Evolutionary conservation across 164 flowering plant species (phyloP).

Genomic region (Buxus sempervirens): DNA sequence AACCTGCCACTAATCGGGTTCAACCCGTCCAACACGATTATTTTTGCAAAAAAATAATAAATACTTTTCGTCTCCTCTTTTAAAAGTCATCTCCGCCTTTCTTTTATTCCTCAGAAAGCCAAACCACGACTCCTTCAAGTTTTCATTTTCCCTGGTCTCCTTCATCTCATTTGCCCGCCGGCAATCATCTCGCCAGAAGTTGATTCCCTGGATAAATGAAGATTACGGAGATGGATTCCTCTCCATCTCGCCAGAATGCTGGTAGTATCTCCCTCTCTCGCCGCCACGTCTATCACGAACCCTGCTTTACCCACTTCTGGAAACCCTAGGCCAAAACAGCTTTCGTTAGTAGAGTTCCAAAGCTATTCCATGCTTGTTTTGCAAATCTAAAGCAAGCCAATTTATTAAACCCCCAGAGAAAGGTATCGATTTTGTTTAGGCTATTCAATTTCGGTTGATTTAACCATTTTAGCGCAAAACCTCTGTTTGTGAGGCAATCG

Average conservation of each 20-base stretch:
- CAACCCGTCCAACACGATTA: too few relatives aligned
- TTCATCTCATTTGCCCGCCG: background rate
- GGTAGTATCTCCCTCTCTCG: slow-evolving; percentile 41
- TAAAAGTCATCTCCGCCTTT: slow-evolving; percentile 7
- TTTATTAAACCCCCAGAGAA: slow-evolving; percentile 2
- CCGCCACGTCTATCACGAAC: slow-evolving; percentile 59
- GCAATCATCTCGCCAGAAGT: slow-evolving; percentile 22
- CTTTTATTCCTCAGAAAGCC: slow-evolving; percentile 8
- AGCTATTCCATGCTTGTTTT: slow-evolving; percentile 21
- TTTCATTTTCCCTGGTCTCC: background rate
- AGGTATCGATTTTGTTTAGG: slow-evolving; percentile 16
- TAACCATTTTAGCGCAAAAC: background rate
- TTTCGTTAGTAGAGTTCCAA: slow-evolving; percentile 12
- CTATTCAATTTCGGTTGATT: slow-evolving; percentile 3
- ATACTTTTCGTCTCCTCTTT: slow-evolving; percentile 20
- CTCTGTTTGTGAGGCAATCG: background rate
- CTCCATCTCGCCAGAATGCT: slow-evolving; percentile 19
- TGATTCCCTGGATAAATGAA: slow-evolving; percentile 27
- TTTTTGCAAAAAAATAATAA: too few relatives aligned
- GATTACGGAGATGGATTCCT: slow-evolving; percentile 31
- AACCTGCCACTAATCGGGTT: too few relatives aligned
- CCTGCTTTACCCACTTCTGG: slow-evolving; percentile 1
- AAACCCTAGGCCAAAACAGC: slow-evolving; percentile 12
- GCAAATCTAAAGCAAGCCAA: slow-evolving; percentile 1
- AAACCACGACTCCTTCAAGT: background rate